Percentiles rank a stretch among this genome's conserved stretches.
Evolutionary conservation across 2,329 filamentous ascomycete genomes (phyloP).

Genomic region (Trichoderma koningii): DNA sequence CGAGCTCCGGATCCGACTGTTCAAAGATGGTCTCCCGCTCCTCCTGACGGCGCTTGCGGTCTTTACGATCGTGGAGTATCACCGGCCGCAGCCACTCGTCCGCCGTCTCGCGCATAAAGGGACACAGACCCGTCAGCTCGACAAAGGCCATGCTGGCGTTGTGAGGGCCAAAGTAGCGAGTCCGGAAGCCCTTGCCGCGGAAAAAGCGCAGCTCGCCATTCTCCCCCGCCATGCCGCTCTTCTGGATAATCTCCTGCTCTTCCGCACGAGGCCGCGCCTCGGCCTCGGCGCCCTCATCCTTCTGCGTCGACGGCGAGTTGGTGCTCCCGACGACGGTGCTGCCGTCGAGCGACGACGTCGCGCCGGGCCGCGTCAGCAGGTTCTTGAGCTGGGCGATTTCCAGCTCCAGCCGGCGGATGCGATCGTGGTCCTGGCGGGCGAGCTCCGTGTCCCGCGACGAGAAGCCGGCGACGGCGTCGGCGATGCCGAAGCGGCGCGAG

Average conservation of each 20-base stretch:
- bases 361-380: constrained; percentile 49
- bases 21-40: constrained; percentile 54
- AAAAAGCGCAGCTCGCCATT: constrained; percentile 60
- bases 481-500: constrained; percentile 43
- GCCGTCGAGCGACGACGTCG: constrained; percentile 51
- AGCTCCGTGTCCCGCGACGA: constrained; percentile 43
- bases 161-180: constrained; percentile 61
- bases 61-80: constrained; percentile 57
- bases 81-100: constrained; percentile 63
- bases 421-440: constrained; percentile 54
- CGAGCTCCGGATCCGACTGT: constrained; percentile 52
- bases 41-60: constrained; percentile 55
- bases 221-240: constrained; percentile 46
- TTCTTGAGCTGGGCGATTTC: constrained; percentile 60
- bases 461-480: constrained; percentile 36
- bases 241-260: constrained; percentile 46
- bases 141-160: constrained; percentile 63
- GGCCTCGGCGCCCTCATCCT: constrained; percentile 44
- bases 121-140: constrained; percentile 58
- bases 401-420: constrained; percentile 60
- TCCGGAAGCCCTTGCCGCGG: constrained; percentile 61
- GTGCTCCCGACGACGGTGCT: constrained; percentile 51
- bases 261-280: constrained; percentile 41
- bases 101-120: constrained; percentile 64
- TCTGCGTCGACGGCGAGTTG: constrained; percentile 49